A percentile compares a stretch with the other conserved stretches of the same genome.
phyloP scores from a whole-genome alignment of 2,329 filamentous ascomycete genomes.

The Leptographium flavum region DNA sequence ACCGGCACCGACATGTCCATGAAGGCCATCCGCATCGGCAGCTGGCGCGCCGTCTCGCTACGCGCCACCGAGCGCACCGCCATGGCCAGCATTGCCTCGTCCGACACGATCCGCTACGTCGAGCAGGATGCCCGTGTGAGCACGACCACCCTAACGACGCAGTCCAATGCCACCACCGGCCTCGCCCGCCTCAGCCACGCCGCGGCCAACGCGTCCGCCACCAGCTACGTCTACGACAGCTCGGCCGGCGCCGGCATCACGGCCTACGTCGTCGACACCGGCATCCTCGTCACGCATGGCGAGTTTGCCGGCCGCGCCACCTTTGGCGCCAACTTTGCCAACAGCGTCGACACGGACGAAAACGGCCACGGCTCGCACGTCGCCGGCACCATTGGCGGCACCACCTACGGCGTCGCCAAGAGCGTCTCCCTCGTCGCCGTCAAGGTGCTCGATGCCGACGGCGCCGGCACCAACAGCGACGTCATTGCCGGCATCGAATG shows the following conservation, averaged over 20 bases:
- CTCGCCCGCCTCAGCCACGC: conserved; percentile 38
- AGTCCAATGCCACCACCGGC: conserved; percentile 38
- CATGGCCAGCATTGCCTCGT: conserved; percentile 28
- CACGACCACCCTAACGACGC: conserved; percentile 24
- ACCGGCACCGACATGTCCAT: conserved; percentile 15
- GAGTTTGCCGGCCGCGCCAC: conserved; percentile 42
- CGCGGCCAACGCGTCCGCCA: conserved; percentile 14
- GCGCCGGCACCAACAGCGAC: conserved; percentile 32
- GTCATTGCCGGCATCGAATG: conserved; percentile 48
- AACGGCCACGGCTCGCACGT: conserved; percentile 54
- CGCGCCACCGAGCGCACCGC: conserved; percentile 17
- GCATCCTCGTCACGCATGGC: conserved; percentile 39
- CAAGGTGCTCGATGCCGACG: conserved; percentile 32
- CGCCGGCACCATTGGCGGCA: conserved; percentile 45
- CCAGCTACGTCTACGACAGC: conserved; percentile 36
- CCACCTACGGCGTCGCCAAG: conserved; percentile 49
- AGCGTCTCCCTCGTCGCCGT: conserved; percentile 21
- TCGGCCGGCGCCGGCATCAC: conserved; percentile 40
- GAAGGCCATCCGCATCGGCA: conserved; percentile 28
- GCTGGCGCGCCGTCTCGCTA: conserved; percentile 36
- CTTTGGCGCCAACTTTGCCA: conserved; percentile 37
- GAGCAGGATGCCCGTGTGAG: conserved; percentile 33
- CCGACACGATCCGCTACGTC: conserved; percentile 27
- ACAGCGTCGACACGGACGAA: conserved; percentile 34
- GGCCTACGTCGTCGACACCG: conserved; percentile 52